These are phyloP conservation scores for Aspergillus heteromorphus DNA, from an alignment of 495 filamentous ascomycete genomes.

Conservation along the genomic window DNA sequence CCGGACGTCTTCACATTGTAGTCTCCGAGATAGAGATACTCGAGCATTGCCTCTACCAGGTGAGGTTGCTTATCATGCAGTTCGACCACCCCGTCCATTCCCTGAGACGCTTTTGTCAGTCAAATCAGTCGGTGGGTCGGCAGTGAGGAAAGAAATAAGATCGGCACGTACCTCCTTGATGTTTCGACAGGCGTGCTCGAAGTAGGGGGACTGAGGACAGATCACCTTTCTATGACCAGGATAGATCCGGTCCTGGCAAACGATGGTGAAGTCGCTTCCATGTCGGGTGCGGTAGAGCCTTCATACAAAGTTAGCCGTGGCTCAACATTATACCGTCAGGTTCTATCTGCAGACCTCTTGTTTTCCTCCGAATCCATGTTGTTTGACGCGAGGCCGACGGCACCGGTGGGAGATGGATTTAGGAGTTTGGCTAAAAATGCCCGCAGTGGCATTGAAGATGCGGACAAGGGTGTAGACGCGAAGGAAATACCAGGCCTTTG, in stretches of 20 bases:
- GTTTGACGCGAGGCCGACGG: no score
- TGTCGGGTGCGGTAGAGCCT: slow-evolving; percentile 8
- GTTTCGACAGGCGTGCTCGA: slow-evolving; percentile 7
- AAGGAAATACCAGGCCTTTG: no score
- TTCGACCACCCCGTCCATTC: no score
- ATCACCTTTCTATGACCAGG: slow-evolving; percentile 10
- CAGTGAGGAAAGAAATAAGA: neutral
- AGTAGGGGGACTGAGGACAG: slow-evolving; percentile 10
- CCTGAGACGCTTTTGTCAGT: no score
- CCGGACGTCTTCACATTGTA: neutral
- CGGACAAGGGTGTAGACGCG: no score
- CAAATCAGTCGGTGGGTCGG: neutral
- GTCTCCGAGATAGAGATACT: slow-evolving; percentile 11
- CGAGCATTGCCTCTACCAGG: slow-evolving; percentile 10
- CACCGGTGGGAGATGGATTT: no score
- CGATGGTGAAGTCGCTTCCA: slow-evolving; percentile 7
- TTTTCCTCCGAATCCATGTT: no score
- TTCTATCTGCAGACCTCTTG: no score
- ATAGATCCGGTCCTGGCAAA: slow-evolving; percentile 8
- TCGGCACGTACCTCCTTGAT: slow-evolving; percentile 1
- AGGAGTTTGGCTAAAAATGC: no score
- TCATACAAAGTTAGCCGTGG: no score
- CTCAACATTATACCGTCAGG: no score
- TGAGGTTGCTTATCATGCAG: slow-evolving; percentile 3
- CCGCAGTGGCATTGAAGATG: no score